These are phyloP conservation scores for Morella rubra DNA, from an alignment of 306 rosid species.

Conservation along the genomic window DNA sequence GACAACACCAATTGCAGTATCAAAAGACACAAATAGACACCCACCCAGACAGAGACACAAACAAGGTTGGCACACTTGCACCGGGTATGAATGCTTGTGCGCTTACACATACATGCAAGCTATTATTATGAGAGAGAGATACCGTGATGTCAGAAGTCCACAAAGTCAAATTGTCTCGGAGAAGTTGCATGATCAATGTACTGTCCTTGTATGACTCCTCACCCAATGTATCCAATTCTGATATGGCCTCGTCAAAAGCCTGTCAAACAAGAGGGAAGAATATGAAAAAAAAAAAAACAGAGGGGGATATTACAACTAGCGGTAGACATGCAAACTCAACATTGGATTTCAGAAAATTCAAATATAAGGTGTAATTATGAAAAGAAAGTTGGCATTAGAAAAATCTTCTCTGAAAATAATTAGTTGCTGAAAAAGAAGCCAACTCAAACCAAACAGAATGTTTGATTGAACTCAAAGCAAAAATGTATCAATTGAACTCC, in stretches of 20 bases:
- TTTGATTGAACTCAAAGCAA: background rate
- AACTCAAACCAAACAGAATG: background rate
- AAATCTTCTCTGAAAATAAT: background rate
- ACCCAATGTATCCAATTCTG: conserved; percentile 88
- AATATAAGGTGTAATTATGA: background rate
- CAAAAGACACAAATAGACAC: background rate
- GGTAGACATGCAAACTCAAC: background rate
- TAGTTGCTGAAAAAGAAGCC: background rate
- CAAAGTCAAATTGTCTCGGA: conserved; percentile 89
- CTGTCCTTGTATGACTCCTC: conserved; percentile 98
- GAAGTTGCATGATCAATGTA: conserved; percentile 95
- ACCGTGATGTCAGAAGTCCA: conserved; percentile 97
- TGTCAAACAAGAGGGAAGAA: conserved; percentile 21
- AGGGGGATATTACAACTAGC: background rate
- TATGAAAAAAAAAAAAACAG: background rate
- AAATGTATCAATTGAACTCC: background rate
- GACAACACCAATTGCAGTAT: background rate
- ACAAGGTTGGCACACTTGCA: background rate
- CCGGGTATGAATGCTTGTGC: background rate
- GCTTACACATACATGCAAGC: background rate
- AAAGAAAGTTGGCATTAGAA: background rate
- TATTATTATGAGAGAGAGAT: conserved; percentile 22
- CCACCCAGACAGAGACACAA: background rate
- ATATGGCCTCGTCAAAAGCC: conserved; percentile 97
- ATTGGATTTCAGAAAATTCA: background rate